Evolutionary conservation across 2,329 filamentous ascomycete genomes (phyloP).

Genomic region (Colletotrichum abscissum): DNA sequence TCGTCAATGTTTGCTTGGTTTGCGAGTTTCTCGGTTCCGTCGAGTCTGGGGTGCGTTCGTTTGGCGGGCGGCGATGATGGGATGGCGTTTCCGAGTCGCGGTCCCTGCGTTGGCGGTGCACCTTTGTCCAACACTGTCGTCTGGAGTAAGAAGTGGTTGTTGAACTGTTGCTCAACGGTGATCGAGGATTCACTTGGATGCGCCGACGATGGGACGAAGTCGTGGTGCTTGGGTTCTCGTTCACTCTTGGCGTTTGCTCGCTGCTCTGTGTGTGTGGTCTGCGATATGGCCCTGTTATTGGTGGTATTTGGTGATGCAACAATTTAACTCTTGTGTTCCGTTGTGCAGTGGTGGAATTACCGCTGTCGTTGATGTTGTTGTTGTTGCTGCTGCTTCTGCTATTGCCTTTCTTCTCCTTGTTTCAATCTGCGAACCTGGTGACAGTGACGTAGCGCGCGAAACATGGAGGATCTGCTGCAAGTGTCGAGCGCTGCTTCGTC

Average conservation of each 20-base stretch:
- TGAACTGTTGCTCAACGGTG: background rate
- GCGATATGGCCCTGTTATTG: background rate
- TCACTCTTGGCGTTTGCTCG: background rate
- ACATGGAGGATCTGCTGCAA: background rate
- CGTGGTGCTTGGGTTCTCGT: background rate
- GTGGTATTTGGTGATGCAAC: background rate
- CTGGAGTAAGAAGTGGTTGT: background rate
- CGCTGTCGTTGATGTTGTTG: background rate
- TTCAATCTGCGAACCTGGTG: constrained; percentile 20
- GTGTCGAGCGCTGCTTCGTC: background rate
- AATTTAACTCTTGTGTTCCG: background rate
- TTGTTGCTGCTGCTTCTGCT: too few species aligned
- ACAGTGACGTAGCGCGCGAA: constrained; percentile 28
- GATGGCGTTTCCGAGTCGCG: constrained; percentile 31
- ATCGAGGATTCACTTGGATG: background rate
- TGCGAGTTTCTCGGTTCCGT: constrained; percentile 3
- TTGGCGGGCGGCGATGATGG: background rate
- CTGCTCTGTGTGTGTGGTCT: background rate
- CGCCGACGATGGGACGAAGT: constrained; percentile 11
- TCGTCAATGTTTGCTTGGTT: background rate
- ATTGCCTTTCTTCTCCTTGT: background rate
- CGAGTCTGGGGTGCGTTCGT: background rate
- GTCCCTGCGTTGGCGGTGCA: constrained; percentile 20
- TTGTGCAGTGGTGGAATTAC: too few species aligned
- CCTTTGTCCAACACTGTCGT: background rate